Evolutionary conservation across 2,329 filamentous ascomycete species (phyloP), one percentile per base, ranked within the genome.

Genomic region (Beauveria bassiana): DNA sequence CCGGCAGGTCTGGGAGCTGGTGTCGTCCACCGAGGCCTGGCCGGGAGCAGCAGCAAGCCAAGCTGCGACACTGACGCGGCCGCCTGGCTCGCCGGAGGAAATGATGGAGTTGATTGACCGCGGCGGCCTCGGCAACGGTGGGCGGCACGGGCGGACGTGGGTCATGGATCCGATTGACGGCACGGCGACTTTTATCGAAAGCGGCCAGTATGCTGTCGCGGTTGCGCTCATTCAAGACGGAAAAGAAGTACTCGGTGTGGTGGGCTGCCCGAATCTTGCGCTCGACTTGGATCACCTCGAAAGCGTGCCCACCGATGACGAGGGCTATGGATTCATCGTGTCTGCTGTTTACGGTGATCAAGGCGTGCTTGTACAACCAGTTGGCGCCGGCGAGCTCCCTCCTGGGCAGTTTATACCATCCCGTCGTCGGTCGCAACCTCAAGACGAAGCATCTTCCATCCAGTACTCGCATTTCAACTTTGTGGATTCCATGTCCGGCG

Each of bases 31-130:
- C 34, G 34, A 16, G 34, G 8, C 22, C 52, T 20, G 16, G 16
- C 7, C 10, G 16, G 42, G 2, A 24, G 6, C 26, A 22, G 6
- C n/a, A 22, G 34, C 9, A 31, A 12, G 16, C 5, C 24, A 8
- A 5, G 9, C 12, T 24, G 34, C 52, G 31, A 10, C 22, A 5
- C 68, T 79, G 16, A 66, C 69, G 14, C 69, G 22, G 22, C 22
- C 67, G 3, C 79, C 80, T 1, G 57, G 63, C 6, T 75, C 73
- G 26, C 75, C 73, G 64, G 76, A 80, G 26, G 77, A 83, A 53
- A 79, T 84, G 75, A 74, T 84, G 12, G 68, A 78, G n/a, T 66
- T 77, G 6, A 83, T 85, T 66, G 81, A 84, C 67, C 71, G 78
- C 14, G 82, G 82, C 2, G 76, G 71, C 1, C 68, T 71, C 22